These are phyloP conservation scores for Chlamydomonas incerta DNA, from an alignment of 139 green algal species.

Conservation along the genomic window DNA sequence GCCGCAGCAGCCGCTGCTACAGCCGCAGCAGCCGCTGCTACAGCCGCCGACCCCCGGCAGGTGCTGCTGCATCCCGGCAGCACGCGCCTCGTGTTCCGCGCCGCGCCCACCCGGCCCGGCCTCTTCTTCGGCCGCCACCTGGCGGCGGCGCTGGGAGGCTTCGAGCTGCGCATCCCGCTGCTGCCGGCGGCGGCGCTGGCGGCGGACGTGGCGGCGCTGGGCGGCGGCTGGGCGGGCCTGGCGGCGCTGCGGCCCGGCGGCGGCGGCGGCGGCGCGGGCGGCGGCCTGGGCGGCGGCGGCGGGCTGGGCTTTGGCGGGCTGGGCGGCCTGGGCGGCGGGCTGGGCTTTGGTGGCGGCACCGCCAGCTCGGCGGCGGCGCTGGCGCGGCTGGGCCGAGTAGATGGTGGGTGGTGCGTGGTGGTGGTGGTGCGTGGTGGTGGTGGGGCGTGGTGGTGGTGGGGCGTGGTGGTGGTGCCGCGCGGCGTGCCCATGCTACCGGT, in stretches of 20 bases:
- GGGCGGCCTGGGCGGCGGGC: background rate
- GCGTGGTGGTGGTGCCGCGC: too few species aligned
- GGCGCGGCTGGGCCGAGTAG: conserved; percentile 5
- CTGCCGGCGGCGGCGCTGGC: background rate
- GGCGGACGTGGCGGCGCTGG: background rate
- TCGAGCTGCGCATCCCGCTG: conserved; percentile 21
- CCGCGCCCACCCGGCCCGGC: conserved; percentile 7
- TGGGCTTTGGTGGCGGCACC: background rate
- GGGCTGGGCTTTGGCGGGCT: background rate
- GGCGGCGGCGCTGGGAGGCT: conserved; percentile 12
- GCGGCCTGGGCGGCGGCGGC: background rate
- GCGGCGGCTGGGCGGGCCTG: background rate
- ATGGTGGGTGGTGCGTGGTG: background rate
- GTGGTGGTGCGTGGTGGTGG: too few species aligned
- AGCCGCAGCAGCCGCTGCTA: background rate
- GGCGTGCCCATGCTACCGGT: too few species aligned
- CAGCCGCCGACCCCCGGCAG: background rate
- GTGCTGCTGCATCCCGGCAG: conserved; percentile 2
- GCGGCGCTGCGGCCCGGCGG: background rate
- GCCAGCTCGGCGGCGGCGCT: background rate
- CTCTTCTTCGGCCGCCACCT: conserved; percentile 30
- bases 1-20: background rate
- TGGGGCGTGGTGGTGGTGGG: too few species aligned
- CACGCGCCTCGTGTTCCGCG: conserved; percentile 16
- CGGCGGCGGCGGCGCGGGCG: background rate